Base-by-base conservation (phyloP, 2,329 filamentous ascomycete species). In the Ceratocystiopsis sp. region DNA sequence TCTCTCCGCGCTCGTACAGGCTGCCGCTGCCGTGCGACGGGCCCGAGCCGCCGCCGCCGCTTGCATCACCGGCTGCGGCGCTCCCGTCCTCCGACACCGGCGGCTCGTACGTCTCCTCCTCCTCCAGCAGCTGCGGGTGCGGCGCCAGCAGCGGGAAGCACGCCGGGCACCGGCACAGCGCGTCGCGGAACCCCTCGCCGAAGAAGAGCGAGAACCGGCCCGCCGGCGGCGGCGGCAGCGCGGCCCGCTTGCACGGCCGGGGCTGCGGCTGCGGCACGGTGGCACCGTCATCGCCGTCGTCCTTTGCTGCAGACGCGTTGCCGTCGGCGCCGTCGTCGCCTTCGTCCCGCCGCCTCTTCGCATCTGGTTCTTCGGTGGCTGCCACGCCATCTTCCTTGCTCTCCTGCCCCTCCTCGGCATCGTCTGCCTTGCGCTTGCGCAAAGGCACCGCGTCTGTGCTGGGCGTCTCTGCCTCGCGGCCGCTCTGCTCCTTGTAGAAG, bases 91-190 rank as follows among this genome's bases (percentile, higher is more conserved):
- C 73, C 0, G 86, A 94, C 6, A 95, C 65, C 2, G 89, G 86
- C 0, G 89, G 91, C 54, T 95, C 86, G 60, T 98, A 98, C 1
- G 77, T 78, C 33, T 94, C 85, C 66, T 98, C 91, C 60, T 93
- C 86, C 55, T 96, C 87, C 11, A 94, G 76, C 12, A 98, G 80
- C 55, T 93, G 83, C 0, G 77, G 75, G 56, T 93, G 78, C 0
- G 67, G 62, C 43, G 74, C 66, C 2, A 96, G 72, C 13, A 73
- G 64, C 1, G 77, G 76, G 61, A 84, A 94, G 64, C 87, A 95
- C n/a, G 69, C 62, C 15, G 73, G 58, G 61, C 91, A 98, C 55
- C 70, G 84, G 65, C 91, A 98, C 52, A 98, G 65, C 46, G 79
- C 67, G 36, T 81, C 70, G 52, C 89, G 82, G 66, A 96, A 96